Conservation (phyloP, 176 grass and related monocot species). For the Zizania latifolia region DNA sequence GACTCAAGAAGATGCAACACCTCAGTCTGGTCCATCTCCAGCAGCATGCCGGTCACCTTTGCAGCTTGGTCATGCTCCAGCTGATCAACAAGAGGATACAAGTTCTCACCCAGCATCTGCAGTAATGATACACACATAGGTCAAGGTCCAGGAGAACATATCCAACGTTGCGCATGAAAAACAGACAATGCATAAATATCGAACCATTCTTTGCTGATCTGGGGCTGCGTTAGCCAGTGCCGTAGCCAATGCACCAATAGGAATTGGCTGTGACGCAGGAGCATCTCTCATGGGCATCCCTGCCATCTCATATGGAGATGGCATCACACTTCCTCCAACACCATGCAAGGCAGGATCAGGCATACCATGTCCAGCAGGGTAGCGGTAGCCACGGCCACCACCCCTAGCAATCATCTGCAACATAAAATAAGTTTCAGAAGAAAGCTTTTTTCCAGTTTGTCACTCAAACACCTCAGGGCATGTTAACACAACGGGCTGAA, state of each 20-base stretch:
- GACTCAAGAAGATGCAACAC: constrained; percentile 89
- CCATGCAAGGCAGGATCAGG: constrained; percentile 43
- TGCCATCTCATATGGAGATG: constrained; percentile 58
- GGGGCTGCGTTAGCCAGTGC: constrained; percentile 76
- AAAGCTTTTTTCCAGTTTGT: not conserved
- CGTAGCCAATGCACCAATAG: constrained; percentile 64
- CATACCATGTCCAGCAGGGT: constrained; percentile 48
- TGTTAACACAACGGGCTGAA: not conserved
- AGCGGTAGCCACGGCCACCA: constrained; percentile 55
- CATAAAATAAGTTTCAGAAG: not conserved
- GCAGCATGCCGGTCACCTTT: constrained; percentile 93
- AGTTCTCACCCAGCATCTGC: constrained; percentile 90
- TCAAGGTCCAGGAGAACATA: not conserved
- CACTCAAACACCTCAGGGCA: not conserved
- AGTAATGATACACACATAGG: not conserved
- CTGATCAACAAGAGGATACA: constrained; percentile 91
- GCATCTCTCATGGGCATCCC: constrained; percentile 51
- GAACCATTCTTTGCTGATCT: constrained; percentile 76
- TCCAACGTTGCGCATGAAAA: not conserved
- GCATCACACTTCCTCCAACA: constrained; percentile 48
- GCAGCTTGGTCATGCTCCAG: constrained; percentile 82
- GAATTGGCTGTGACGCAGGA: constrained; percentile 42
- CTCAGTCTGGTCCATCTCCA: constrained; percentile 98
- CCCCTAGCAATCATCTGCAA: constrained; percentile 70
- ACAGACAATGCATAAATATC: not conserved